phyloP scores from a whole-genome alignment of 208 protist species.

The Strigomonas culicis region DNA sequence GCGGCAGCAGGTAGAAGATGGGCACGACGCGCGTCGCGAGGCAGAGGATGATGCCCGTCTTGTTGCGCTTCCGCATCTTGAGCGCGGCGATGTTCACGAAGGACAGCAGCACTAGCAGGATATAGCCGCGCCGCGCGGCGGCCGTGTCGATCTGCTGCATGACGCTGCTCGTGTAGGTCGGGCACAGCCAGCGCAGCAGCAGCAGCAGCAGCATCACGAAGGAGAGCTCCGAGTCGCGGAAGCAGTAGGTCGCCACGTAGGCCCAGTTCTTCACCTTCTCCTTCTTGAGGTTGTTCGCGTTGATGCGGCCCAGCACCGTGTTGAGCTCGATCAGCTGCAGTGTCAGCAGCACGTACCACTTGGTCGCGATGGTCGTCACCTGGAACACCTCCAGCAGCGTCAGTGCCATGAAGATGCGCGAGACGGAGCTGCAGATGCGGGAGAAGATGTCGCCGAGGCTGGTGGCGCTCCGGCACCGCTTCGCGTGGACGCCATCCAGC shows the following conservation, averaged over 20 bases:
- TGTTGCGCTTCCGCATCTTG: slow-evolving; percentile 57
- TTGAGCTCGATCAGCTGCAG: slow-evolving; percentile 84
- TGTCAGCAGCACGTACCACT: slow-evolving; percentile 77
- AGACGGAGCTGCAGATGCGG: slow-evolving; percentile 67
- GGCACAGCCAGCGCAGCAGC: slow-evolving; percentile 50
- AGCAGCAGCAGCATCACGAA: slow-evolving; percentile 69
- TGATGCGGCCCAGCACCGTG: slow-evolving; percentile 80
- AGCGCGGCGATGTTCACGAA: slow-evolving; percentile 69
- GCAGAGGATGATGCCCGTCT: slow-evolving; percentile 63
- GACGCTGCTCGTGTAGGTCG: slow-evolving; percentile 13
- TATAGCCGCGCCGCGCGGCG: slow-evolving; percentile 35
- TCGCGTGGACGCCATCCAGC: slow-evolving; percentile 82
- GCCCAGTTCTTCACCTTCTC: slow-evolving; percentile 75
- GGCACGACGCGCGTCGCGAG: slow-evolving; percentile 63
- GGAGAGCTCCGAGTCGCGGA: slow-evolving; percentile 74
- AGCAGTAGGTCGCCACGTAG: slow-evolving; percentile 73
- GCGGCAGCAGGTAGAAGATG: slow-evolving; percentile 71
- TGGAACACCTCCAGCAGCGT: slow-evolving; percentile 73
- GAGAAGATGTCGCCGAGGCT: slow-evolving; percentile 89
- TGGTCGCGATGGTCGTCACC: slow-evolving; percentile 45
- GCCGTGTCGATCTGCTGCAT: slow-evolving; percentile 7
- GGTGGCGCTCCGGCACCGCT: slow-evolving; percentile 64
- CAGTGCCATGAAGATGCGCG: slow-evolving; percentile 78
- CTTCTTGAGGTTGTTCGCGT: slow-evolving; percentile 72
- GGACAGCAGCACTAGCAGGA: slow-evolving; percentile 40